Base-by-base conservation (phyloP, 1,139 yeast genomes). In the Yamadazyma conglobata region DNA sequence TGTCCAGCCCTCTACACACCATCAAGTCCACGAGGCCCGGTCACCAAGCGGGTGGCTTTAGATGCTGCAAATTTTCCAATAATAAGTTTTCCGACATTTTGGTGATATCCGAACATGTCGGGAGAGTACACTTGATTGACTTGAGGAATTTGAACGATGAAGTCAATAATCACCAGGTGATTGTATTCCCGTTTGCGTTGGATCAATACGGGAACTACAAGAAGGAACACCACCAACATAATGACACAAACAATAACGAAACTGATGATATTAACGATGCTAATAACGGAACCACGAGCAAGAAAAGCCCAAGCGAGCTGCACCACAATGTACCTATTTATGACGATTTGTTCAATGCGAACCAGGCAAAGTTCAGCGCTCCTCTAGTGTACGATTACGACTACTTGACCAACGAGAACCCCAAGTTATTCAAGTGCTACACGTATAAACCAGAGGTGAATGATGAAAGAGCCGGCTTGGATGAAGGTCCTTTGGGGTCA, bases 41-140 rank as follows among this genome's bases (percentile, higher is more conserved):
- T 59, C 84, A 40, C 66, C 82, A 56, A 38, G 50, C 64, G 15
- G 83, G 84, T 1, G 80, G 82, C 4, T 77, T 78, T 50, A 55
- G 91, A 32, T 73, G 78, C 37, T 69, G 89, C 50, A 77, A 77
- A 73, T 86, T 85, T 47, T 72, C 89, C 10, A 69, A 76, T 28
- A 82, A 84, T 10, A 48, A 54, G 16, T 66, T 81, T 15, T 88
- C 81, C 46, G 95, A 88, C 54, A 56, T 87, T 38, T 62, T 88
- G 43, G 76, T 84, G 33, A 65, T 88, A 2, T 74, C 85, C 32
- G 96, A 88, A 52, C 95, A 88, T 48, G 84, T 79, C 37, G 94
- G 94, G 1, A 64, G 95, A 33, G 85, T 88, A 3, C 96, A 88
- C 57, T 64, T 87, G 31, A 64, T 88, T 15, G 96, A 88, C 53